Evolutionary conservation across 129 eudicot genomes (phyloP).

Genomic region (Scalesia atractyloides): DNA sequence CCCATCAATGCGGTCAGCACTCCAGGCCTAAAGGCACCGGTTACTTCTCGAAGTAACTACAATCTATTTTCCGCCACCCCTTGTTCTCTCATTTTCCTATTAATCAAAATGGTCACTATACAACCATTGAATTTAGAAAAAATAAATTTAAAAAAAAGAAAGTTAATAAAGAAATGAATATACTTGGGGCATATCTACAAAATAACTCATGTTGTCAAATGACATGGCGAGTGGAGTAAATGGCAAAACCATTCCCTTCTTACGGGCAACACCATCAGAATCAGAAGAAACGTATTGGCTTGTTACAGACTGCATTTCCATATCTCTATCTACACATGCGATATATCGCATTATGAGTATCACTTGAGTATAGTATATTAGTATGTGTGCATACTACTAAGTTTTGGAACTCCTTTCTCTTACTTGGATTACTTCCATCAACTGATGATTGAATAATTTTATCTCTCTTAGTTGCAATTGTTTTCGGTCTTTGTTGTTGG

Average conservation of each 20-base stretch:
- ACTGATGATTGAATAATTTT: slow-evolving; percentile 34
- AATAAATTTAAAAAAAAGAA: background rate
- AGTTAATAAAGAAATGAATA: background rate
- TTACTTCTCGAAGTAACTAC: slow-evolving; percentile 70
- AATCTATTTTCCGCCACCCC: slow-evolving; percentile 72
- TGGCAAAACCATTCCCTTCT: slow-evolving; percentile 47
- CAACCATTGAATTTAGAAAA: background rate
- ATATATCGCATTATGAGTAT: background rate
- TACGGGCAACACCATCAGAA: slow-evolving; percentile 39
- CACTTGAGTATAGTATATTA: background rate
- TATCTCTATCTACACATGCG: slow-evolving; percentile 4
- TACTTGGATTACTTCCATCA: slow-evolving; percentile 65
- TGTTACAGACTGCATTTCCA: background rate
- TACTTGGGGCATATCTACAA: slow-evolving; percentile 56
- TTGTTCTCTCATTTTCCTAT: slow-evolving; percentile 79
- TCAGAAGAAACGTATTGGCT: background rate
- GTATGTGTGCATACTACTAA: background rate
- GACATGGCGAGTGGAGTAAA: slow-evolving; percentile 54
- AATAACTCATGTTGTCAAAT: slow-evolving; percentile 46
- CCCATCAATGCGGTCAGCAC: slow-evolving; percentile 96
- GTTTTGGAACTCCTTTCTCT: background rate
- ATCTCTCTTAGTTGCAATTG: slow-evolving; percentile 34
- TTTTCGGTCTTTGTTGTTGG: slow-evolving; percentile 32
- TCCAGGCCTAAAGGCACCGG: slow-evolving; percentile 92
- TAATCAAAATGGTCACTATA: background rate